phyloP scores from a whole-genome alignment of 2,329 filamentous ascomycete genomes.

The Trichoderma cornu-damae region DNA sequence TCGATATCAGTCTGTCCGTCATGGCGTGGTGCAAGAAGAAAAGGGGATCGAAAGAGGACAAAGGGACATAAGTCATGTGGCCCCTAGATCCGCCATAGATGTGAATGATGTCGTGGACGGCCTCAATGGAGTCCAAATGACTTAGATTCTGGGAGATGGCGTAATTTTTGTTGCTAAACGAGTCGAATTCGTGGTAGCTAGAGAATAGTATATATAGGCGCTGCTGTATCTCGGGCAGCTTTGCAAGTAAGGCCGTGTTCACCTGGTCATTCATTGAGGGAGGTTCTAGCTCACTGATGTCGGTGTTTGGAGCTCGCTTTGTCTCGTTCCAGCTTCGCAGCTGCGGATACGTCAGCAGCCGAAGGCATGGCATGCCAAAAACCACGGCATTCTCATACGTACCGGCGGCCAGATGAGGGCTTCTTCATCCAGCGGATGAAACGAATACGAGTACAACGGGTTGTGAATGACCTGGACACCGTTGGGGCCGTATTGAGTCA shows the following conservation, averaged over 20 bases:
- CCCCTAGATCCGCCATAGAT: slow-evolving; percentile 54
- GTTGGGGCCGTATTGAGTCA: slow-evolving; percentile 52
- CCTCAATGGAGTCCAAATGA: slow-evolving; percentile 60
- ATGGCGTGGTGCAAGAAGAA: slow-evolving; percentile 76
- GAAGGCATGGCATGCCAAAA: neutral
- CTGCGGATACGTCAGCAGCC: slow-evolving; percentile 31
- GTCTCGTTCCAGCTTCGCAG: slow-evolving; percentile 57
- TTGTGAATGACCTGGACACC: slow-evolving; percentile 54
- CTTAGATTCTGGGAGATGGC: slow-evolving; percentile 42
- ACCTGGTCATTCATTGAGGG: slow-evolving; percentile 57
- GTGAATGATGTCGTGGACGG: slow-evolving; percentile 60
- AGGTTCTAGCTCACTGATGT: slow-evolving; percentile 27
- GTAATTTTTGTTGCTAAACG: slow-evolving; percentile 66
- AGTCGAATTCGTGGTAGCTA: slow-evolving; percentile 61
- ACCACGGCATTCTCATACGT: slow-evolving; percentile 31
- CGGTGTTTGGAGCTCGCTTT: slow-evolving; percentile 47
- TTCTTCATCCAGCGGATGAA: slow-evolving; percentile 53
- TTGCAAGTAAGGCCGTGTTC: slow-evolving; percentile 40
- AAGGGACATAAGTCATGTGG: slow-evolving; percentile 65
- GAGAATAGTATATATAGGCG: slow-evolving; percentile 64
- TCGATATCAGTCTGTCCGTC: slow-evolving; percentile 67
- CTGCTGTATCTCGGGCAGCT: slow-evolving; percentile 51
- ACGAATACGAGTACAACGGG: slow-evolving; percentile 56
- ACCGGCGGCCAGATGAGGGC: slow-evolving; percentile 58
- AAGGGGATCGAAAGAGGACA: slow-evolving; percentile 72